A percentile compares a stretch with the other conserved stretches of the same genome.
Conservation (phyloP, 441 rosid species). For the Euphorbia corollata region DNA sequence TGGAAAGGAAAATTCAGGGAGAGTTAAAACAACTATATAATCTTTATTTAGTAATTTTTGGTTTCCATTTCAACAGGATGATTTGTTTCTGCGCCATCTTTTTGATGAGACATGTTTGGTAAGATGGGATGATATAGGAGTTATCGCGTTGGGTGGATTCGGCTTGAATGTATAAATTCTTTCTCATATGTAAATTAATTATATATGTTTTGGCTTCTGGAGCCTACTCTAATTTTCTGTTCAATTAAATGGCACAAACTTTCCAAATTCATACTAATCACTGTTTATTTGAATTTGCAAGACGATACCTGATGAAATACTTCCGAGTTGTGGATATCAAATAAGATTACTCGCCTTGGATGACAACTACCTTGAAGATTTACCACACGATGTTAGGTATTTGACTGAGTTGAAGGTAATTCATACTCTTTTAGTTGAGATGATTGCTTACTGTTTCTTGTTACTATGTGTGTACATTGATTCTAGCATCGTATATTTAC, state of each 20-base stretch:
- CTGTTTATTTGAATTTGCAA: slow-evolving; percentile 25
- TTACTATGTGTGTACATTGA: neutral
- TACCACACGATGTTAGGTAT: slow-evolving; percentile 45
- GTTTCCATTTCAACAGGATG: too few species aligned
- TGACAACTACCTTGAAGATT: slow-evolving; percentile 46
- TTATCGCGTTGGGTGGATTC: too few species aligned
- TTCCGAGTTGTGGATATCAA: slow-evolving; percentile 49
- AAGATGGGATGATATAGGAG: too few species aligned
- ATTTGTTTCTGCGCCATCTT: too few species aligned
- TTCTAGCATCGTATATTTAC: slow-evolving; percentile 21
- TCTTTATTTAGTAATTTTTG: too few species aligned
- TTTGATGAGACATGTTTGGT: too few species aligned
- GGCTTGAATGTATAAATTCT: too few species aligned
- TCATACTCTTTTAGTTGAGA: slow-evolving; percentile 11
- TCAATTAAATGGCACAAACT: neutral
- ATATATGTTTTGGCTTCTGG: too few species aligned
- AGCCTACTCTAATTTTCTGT: too few species aligned
- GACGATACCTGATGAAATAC: slow-evolving; percentile 75
- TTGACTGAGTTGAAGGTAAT: slow-evolving; percentile 52
- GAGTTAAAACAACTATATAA: too few species aligned
- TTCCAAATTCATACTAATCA: neutral
- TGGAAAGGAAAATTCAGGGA: neutral
- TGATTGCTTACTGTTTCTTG: slow-evolving; percentile 5
- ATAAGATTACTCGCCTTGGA: slow-evolving; percentile 58
- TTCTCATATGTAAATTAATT: too few species aligned